Evolutionary conservation across 2,329 filamentous ascomycete species (phyloP), one percentile per base, ranked within the genome.

Genomic region (Fulvia fulva): DNA sequence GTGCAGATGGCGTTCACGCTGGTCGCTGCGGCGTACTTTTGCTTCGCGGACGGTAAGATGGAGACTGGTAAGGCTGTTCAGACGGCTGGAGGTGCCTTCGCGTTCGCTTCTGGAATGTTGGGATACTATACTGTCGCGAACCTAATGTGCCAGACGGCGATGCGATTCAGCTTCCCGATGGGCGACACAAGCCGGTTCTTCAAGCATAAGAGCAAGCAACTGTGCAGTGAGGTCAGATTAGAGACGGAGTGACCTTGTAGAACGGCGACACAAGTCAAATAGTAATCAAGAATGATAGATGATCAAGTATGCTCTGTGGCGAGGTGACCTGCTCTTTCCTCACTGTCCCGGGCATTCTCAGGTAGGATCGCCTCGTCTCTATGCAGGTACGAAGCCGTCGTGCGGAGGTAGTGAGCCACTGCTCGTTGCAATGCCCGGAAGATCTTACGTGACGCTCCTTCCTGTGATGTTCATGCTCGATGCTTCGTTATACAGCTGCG

Each of bases 111-210:
- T 8, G 78, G 78, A 1, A 65, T 81, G 65, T 65, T 78, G 22
- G 78, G 78, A 1, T 80, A 76, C 68, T 78, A 78, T 64, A 77
- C 76, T 9, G 69, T 77, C 9, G 75, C 67, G 5, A 74, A 78
- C 66, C 60, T 78, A 53, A 71, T 78, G 70, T 72, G 76, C 57
- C 70, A 76, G 62, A 72, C 75, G 51, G 69, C 70, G 7, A 56
- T 77, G 44, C 65, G 64, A 11, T 70, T 76, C 55, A 68, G 70
- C 30, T 71, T 77, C 37, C 75, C 75, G 0, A 72, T 78, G 68
- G 76, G 76, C 21, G 75, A 78, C 61, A 78, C 74, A 3, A 74
- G 71, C 58, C 64, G 71, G 1, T 74, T 73, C 59, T 78, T 78
- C 67, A 68, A 61, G 50, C 72, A 65, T 61, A 74, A 67, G 60